Evolutionary conservation across 768 basidiomycete genomes (phyloP), one percentile per base, ranked within the genome.

Genomic region (Mycena galericulata): DNA sequence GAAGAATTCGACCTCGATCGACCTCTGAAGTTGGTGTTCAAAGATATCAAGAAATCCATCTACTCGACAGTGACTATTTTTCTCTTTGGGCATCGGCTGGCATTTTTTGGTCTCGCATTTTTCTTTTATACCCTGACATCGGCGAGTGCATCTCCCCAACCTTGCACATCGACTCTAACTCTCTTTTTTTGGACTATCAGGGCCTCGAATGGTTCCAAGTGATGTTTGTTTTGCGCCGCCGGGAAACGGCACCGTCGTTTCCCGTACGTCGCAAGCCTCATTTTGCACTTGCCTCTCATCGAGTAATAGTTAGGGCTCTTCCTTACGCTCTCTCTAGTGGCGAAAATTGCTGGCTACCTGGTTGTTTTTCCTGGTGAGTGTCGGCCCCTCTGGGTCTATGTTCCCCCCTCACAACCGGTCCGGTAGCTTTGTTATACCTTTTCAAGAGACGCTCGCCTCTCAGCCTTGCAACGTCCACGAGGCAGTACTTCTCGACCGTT

Each of bases 91-190:
- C 50, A 67, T 38, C 55, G 66, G 22, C 55, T 71, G 3, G 45
- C 38, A 14, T 67, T 67, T 30, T 58, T 60, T 34, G 66, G 61
- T 26, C 34, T 71, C 29, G 65, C 70, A 14, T 50, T 67, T 34
- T 71, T 71, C 51, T 20, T 68, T 2, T 71, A 71, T 60, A 67
- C 66, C 24, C 61, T 71, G 10, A 71, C 70, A 26, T 60, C 57
- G 51, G 68, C 53, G 27, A 56, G 68, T 65, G 32, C 12, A 20
- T 27, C 47, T 49, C n/a, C 26, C 15, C 10, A 22, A 24, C 36
- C 40, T 41, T 22, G 4, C 4, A 49, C 22, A 24, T 34, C 27
- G 5, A 36, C 6, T 36, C 14, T 18, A 4, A 8, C 8, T 40
- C 61, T 68, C 24, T 53, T 10, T 26, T 20, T 20, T n/a, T 40